A percentile compares a stretch with the other conserved stretches of the same genome.
Conservation (phyloP, 164 flowering plant genomes). For the Liriodendron chinense region DNA sequence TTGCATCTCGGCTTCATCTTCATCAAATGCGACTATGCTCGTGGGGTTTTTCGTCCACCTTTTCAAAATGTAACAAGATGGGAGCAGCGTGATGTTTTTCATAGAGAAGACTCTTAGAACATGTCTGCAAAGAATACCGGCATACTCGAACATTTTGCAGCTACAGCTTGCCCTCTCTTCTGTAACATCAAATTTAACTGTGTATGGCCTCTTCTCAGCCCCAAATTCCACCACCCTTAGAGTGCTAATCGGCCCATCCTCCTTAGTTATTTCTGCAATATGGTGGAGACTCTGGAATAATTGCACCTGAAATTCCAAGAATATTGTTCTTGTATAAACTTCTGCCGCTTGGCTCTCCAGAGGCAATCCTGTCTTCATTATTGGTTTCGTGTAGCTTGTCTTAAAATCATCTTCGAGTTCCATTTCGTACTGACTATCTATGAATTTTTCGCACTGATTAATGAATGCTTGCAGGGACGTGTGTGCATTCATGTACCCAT, state of each 20-base stretch:
- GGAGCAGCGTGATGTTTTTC: constrained; percentile 60
- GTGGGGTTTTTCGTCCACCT: constrained; percentile 77
- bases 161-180: constrained; percentile 72
- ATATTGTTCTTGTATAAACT: constrained; percentile 62
- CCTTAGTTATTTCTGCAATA: constrained; percentile 66
- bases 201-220: constrained; percentile 58
- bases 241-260: constrained; percentile 52
- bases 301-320: constrained; percentile 73
- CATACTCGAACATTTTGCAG: constrained; percentile 83
- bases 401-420: constrained; percentile 61
- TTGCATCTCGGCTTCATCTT: constrained; percentile 29
- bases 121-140: constrained; percentile 79
- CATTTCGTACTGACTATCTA: constrained; percentile 39
- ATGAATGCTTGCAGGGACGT: constrained; percentile 46
- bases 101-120: constrained; percentile 76
- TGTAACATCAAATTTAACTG: constrained; percentile 48
- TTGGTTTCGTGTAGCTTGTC: constrained; percentile 59
- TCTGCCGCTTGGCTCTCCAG: constrained; percentile 84
- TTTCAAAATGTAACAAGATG: constrained; percentile 60
- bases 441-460: constrained; percentile 54
- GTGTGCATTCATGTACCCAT: constrained; percentile 65
- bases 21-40: constrained; percentile 41
- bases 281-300: constrained; percentile 71
- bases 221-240: constrained; percentile 77
- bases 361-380: constrained; percentile 70